Evolutionary conservation across 805 yeast species (phyloP).

Genomic region (Nakazawaea wyomingensis): DNA sequence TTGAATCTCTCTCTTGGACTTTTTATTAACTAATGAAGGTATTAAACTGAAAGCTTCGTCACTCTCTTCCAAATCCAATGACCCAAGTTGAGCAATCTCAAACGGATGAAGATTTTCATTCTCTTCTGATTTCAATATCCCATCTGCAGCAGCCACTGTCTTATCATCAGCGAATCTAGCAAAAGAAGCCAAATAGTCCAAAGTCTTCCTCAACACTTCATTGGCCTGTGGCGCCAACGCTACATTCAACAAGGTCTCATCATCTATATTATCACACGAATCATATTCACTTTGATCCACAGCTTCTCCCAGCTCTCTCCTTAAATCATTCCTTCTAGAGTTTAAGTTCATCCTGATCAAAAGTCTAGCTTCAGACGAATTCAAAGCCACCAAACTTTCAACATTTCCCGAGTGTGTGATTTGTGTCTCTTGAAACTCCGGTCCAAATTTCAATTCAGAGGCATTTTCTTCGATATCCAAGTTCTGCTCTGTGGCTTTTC

Average conservation of each 20-base stretch:
- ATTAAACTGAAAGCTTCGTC: conserved; percentile 94
- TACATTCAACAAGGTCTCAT: conserved; percentile 44
- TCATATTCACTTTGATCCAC: conserved; percentile 25
- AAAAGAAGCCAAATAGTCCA: conserved; percentile 79
- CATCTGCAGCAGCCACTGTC: conserved; percentile 91
- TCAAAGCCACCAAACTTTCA: conserved; percentile 75
- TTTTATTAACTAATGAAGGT: conserved; percentile 75
- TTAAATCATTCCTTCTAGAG: conserved; percentile 45
- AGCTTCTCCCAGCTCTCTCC: conserved; percentile 30
- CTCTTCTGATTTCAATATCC: conserved; percentile 68
- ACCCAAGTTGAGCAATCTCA: conserved; percentile 83
- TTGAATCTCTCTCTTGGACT: conserved; percentile 82
- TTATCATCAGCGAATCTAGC: conserved; percentile 89
- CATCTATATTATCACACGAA: conserved; percentile 32
- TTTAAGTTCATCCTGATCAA: conserved; percentile 85
- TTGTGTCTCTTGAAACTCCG: conserved; percentile 83
- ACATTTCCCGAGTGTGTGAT: conserved; percentile 74
- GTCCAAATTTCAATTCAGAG: conserved; percentile 78
- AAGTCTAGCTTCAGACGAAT: conserved; percentile 84
- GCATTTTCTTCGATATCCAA: conserved; percentile 92
- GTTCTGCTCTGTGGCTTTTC: conserved; percentile 49
- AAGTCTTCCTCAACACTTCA: conserved; percentile 86
- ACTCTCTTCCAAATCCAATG: conserved; percentile 90
- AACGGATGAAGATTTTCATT: conserved; percentile 84
- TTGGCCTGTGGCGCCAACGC: conserved; percentile 69